Evolutionary conservation across 1,139 yeast species (phyloP), one percentile per base, ranked within the genome.

Genomic region (Blastobotrys capitulatus): DNA sequence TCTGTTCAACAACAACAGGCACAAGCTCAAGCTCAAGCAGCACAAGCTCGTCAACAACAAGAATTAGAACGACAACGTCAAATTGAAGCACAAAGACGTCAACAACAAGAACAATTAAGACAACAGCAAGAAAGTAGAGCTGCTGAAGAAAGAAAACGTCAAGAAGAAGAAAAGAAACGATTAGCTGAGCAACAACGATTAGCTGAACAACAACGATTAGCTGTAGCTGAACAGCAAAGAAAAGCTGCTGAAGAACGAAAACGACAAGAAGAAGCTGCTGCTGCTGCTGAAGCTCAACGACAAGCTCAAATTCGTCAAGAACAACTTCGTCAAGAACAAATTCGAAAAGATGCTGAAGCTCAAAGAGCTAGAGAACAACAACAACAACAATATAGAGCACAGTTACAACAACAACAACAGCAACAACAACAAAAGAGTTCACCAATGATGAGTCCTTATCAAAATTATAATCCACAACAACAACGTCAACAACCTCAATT

Each of bases 381-480:
- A 16, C 47, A 42, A 20, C 40, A 43, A 27, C 45, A 41, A 16
- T 22, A 38, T 25, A 25, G 34, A 29, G 40, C 39, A 12, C 40
- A 26, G 13, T 39, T 29, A 37, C 44, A 42, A 26, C 52, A 40
- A 36, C 47, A 42, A 35, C 49, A 37, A 25, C 42, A 39, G 18
- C 39, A 40, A 38, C 52, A 47, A 38, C 45, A 39, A 25, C 50
- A 38, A 20, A 42, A 47, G 40, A 44, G 43, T 37, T 39, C 44
- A 9, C 44, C 29, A 41, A 32, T 22, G 40, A 32, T 42, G 45
- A 45, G 13, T 43, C 41, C 27, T 9, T 35, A 40, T 31, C 22
- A 29, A 32, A 39, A 32, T 20, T 36, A 31, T 8, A 42, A 41
- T n/a, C 48, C 27, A n/a, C 38, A 36, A 15, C 39, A 16, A 29